A percentile compares a stretch with the other conserved stretches of the same genome.
Evolutionary conservation across 768 basidiomycete genomes (phyloP).

Genomic region (Cytidiella melzeri): DNA sequence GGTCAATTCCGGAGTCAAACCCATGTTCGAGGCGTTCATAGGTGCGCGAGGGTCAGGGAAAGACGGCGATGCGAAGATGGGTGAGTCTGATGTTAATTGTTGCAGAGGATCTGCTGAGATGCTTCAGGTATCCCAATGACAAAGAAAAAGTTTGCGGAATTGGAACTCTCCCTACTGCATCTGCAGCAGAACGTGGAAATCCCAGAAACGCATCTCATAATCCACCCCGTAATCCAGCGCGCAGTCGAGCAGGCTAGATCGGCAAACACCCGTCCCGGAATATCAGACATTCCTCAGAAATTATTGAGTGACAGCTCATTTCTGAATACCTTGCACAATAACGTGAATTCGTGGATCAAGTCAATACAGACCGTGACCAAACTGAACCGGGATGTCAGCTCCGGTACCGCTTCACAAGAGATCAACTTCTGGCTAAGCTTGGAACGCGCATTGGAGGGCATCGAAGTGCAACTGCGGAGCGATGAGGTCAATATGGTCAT

Average conservation of each 20-base stretch:
- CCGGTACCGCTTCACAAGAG: constrained; percentile 96
- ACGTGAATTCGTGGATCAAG: constrained; percentile 98
- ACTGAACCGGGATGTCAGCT: constrained; percentile 86
- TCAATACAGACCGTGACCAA: constrained; percentile 96
- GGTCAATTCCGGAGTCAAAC: constrained; percentile 92
- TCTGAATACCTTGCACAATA: constrained; percentile 86
- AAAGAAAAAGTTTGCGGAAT: constrained; percentile 98
- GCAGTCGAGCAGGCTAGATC: constrained; percentile 75
- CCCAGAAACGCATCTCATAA: constrained; percentile 88
- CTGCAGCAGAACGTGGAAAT: constrained; percentile 99
- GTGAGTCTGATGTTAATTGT: constrained; percentile 26
- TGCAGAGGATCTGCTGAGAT: not conserved
- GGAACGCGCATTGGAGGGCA: constrained; percentile 88
- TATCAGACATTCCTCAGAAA: constrained; percentile 66
- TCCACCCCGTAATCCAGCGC: constrained; percentile 84
- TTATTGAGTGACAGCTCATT: constrained; percentile 84
- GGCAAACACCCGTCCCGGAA: constrained; percentile 57
- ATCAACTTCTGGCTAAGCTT: constrained; percentile 99
- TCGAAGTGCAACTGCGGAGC: constrained; percentile 85
- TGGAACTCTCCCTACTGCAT: constrained; percentile 89
- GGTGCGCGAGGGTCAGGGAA: constrained; percentile 73
- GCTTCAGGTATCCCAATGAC: constrained; percentile 84
- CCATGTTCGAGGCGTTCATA: constrained; percentile 98
- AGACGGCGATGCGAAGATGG: constrained; percentile 79
- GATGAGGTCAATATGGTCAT: constrained; percentile 91